Evolutionary conservation across 257 asterid species (phyloP), one percentile per base, ranked within the genome.

Genomic region (Fraxinus anomala): DNA sequence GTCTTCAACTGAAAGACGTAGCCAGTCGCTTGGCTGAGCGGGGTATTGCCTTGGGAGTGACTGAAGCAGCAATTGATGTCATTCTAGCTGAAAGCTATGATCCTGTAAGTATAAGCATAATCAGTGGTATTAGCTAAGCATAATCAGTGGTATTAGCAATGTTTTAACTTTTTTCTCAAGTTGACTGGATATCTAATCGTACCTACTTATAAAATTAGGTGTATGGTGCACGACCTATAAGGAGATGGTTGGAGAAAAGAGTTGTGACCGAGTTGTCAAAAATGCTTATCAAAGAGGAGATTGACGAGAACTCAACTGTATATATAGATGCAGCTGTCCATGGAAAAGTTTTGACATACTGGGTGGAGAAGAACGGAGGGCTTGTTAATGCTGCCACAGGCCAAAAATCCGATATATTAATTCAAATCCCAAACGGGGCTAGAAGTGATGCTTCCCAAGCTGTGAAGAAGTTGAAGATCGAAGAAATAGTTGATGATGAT

Each of bases 241-340:
- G 99, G 63, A 88, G 99, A 67, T 95, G 99, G 99, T 80, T 95
- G 82, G 98, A 95, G 92, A 95, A 87, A 61, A 83, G 83, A 78
- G 97, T 95, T 30, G 99, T 95, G 49, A 95, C 97, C 0, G 96
- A 93, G 87, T 49, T 93, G 11, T 93, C 99, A 0, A 95, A 91
- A 75, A 95, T 91, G 99, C 92, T 95, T 0, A 76, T 95, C 68
- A 83, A 80, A 17, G 99, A 90, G 70, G 99, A 95, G 28, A 91
- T 93, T 0, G 98, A 95, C 1, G 99, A 95, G 73, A 93, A 95
- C 10, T 90, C 99, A 0, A 91, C 98, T 0, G 97, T 95, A 11
- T 90, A 75, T 63, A 84, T 95, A 3, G 98, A 91, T 72, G 91
- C 91, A 0, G 78, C 85, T 0, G 0, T 61, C 2, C 88, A 82